Percentiles rank a stretch among this genome's conserved stretches.
These are phyloP conservation scores for Erodium maritimum DNA, from an alignment of 345 rosid species.

Conservation along the genomic window DNA sequence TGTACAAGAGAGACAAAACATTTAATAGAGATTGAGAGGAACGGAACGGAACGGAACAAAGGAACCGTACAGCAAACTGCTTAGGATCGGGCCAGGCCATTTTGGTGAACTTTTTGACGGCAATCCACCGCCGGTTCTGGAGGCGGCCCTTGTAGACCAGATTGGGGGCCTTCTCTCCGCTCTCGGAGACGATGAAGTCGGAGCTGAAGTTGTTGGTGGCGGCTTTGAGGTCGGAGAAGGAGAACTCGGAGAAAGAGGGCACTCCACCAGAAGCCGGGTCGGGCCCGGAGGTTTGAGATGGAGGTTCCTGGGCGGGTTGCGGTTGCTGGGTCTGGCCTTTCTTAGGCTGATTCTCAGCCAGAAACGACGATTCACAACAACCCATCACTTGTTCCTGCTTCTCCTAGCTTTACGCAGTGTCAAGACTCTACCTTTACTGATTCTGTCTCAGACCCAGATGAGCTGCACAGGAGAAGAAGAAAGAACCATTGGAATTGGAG, in stretches of 20 bases:
- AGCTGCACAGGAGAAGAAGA: background rate
- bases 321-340: slow-evolving; percentile 22
- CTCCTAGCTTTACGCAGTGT: background rate
- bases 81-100: slow-evolving; percentile 37
- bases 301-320: slow-evolving; percentile 14
- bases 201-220: slow-evolving; percentile 30
- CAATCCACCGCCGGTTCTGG: slow-evolving; percentile 18
- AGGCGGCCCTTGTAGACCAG: slow-evolving; percentile 26
- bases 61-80: slow-evolving; percentile 23
- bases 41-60: background rate
- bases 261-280: slow-evolving; percentile 20
- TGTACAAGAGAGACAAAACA: background rate
- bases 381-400: slow-evolving; percentile 34
- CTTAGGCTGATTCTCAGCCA: slow-evolving; percentile 27
- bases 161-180: slow-evolving; percentile 42
- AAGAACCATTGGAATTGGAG: background rate
- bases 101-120: slow-evolving; percentile 31
- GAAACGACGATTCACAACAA: slow-evolving; percentile 56
- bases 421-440: background rate
- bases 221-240: slow-evolving; percentile 26
- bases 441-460: background rate
- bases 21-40: background rate
- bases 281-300: slow-evolving; percentile 18
- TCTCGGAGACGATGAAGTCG: slow-evolving; percentile 33
- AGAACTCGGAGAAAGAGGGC: slow-evolving; percentile 34